phyloP scores from a whole-genome alignment of 1,139 yeast genomes.

The Yamadazyma dendronema region DNA sequence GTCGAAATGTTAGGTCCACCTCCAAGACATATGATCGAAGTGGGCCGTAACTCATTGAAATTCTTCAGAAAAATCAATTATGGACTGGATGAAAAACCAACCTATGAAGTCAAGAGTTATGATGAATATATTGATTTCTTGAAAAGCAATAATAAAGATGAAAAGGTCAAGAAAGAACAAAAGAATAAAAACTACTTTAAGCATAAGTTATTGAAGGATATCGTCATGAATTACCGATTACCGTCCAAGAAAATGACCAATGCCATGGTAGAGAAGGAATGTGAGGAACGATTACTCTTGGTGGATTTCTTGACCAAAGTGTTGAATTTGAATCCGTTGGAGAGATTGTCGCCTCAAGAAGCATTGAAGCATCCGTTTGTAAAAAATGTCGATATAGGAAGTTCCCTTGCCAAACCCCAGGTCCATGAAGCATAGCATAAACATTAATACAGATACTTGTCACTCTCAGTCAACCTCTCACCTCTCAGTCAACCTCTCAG shows the following conservation, averaged over 20 bases:
- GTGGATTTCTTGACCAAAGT: constrained; percentile 78
- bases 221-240: constrained; percentile 70
- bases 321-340: constrained; percentile 83
- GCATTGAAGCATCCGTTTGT: constrained; percentile 92
- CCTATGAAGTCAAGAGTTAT: constrained; percentile 29
- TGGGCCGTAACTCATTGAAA: constrained; percentile 79
- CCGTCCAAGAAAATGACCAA: constrained; percentile 73
- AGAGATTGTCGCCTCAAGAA: constrained; percentile 95
- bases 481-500: not conserved
- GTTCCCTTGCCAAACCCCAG: not conserved
- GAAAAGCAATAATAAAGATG: constrained; percentile 31
- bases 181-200: constrained; percentile 85
- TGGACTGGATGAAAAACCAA: constrained; percentile 28
- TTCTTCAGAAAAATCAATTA: constrained; percentile 54
- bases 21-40: constrained; percentile 94
- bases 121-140: constrained; percentile 41
- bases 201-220: constrained; percentile 68
- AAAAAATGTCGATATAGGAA: constrained; percentile 18
- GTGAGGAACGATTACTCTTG: constrained; percentile 67
- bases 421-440: constrained; percentile 6
- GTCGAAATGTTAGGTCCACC: constrained; percentile 83
- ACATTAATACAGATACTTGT: not conserved
- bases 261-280: constrained; percentile 63
- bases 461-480: no score
- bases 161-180: constrained; percentile 61